A percentile compares a stretch with the other conserved stretches of the same genome.
Conservation (phyloP, 2,329 filamentous ascomycete species). For the Cladosporium halotolerans region DNA sequence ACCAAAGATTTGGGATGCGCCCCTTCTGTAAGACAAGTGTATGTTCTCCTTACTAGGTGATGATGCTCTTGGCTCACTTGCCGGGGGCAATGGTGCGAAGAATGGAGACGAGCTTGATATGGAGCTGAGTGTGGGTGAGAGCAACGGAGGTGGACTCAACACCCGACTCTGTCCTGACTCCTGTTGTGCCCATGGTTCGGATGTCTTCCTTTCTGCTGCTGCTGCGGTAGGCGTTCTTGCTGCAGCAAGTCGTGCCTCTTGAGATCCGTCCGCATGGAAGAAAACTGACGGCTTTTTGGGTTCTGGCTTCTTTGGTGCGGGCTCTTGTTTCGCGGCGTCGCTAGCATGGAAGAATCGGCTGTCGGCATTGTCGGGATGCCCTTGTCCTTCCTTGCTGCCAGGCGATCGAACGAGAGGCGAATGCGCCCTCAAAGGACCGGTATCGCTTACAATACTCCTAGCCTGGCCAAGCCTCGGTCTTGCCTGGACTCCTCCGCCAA, state of each 20-base stretch:
- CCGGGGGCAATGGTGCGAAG: constrained; percentile 22
- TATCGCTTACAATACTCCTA: constrained; percentile 33
- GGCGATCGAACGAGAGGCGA: constrained; percentile 32
- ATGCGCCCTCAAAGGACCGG: constrained; percentile 19
- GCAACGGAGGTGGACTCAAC: constrained; percentile 23
- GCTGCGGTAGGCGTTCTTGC: constrained; percentile 10
- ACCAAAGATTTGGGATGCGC: constrained; percentile 43
- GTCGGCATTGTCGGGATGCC: constrained; percentile 25
- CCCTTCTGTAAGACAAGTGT: constrained; percentile 45
- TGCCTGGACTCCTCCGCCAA: constrained; percentile 4
- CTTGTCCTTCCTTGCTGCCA: constrained; percentile 23
- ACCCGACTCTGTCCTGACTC: constrained; percentile 14
- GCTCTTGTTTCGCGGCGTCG: constrained; percentile 48
- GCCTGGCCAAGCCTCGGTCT: constrained; percentile 21
- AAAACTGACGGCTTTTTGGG: constrained; percentile 43
- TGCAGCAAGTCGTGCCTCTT: constrained; percentile 25
- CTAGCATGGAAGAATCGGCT: constrained; percentile 90
- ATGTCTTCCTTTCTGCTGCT: constrained; percentile 19
- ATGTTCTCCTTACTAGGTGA: constrained; percentile 44
- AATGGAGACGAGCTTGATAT: constrained; percentile 27
- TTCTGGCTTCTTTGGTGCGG: constrained; percentile 29
- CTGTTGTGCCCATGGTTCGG: constrained; percentile 18
- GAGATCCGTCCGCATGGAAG: constrained; percentile 47
- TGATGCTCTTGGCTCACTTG: constrained; percentile 27
- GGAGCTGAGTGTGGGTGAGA: constrained; percentile 28